phyloP scores from a whole-genome alignment of 768 basidiomycete species.

The Termitomyces sp. region DNA sequence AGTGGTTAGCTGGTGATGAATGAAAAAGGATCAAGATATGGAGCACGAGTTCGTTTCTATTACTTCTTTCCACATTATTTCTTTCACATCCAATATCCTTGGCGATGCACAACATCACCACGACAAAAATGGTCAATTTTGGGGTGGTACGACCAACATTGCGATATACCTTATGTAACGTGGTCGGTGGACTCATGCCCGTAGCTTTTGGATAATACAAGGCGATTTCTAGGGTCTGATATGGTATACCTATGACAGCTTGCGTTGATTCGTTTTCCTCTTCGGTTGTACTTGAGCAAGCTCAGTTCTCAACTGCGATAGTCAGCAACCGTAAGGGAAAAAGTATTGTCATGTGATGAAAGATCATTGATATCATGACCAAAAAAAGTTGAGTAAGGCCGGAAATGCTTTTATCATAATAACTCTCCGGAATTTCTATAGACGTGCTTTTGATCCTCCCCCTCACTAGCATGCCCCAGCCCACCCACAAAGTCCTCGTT shows the following conservation, averaged over 20 bases:
- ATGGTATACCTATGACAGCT: not conserved
- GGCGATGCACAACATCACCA: not conserved
- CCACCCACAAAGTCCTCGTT: conserved; percentile 44
- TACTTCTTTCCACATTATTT: not conserved
- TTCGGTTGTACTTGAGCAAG: not conserved
- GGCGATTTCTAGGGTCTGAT: not conserved
- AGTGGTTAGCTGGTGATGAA: not conserved
- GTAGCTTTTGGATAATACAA: not conserved
- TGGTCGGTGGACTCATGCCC: not conserved
- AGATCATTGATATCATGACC: not conserved
- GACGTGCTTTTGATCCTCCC: conserved; percentile 6
- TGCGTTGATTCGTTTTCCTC: not conserved
- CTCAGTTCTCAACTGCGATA: not conserved
- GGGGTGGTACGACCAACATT: too few species aligned
- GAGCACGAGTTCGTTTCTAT: conserved; percentile 8
- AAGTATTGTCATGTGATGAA: conserved; percentile 6
- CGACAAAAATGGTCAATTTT: not conserved
- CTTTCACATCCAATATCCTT: not conserved
- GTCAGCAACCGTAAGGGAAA: not conserved
- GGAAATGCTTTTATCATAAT: not conserved
- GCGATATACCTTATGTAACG: not conserved
- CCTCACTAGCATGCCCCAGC: conserved; percentile 12
- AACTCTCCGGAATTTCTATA: not conserved
- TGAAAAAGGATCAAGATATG: not conserved
- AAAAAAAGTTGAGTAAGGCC: conserved; percentile 9